Evolutionary conservation across 2,329 filamentous ascomycete genomes (phyloP), one percentile per base, ranked within the genome.

Genomic region (Colletotrichum sp.): DNA sequence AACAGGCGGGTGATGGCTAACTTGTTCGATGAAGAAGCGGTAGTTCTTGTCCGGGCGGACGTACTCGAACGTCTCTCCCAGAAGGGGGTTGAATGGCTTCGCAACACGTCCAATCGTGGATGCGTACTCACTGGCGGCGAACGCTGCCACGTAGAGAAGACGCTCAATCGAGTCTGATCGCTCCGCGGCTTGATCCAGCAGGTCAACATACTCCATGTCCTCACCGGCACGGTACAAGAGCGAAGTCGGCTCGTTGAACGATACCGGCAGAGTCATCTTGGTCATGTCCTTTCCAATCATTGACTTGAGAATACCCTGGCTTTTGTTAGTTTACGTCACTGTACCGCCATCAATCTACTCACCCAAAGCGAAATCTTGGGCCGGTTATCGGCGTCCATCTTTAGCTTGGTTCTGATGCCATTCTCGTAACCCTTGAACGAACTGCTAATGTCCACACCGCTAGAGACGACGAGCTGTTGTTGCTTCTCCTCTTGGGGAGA

Each of bases 221-320:
- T 99, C 97, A 7, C 95, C 95, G 57, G 97, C 96, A 81, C 97
- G 94, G 83, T 98, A 97, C 11, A 99, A 89, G 15, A 99, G 87
- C 8, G 97, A 98, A 0, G 97, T 99, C 1, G 97, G 97, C 83
- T 99, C 97, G 84, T 99, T 99, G 87, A 99, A 98, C 1, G 97
- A 98, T 3, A 99, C 97, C 0, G 97, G 97, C 24, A 99, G 87
- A 1, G 97, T 98, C 96, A 99, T 99, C 87, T 97, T 98, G 47
- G 97, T 98, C 97, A 99, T 98, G 81, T 99, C 97, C 83, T 99
- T 98, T 76, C 97, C 97, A 84, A 99, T 98, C 97, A 99, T 98
- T 27, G 96, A 98, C 86, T 98, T 99, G 76, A 99, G 87, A 78
- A 99, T 98, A 77, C 94, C 93, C 96, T 98, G 76, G 33, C 61